A percentile compares a stretch with the other conserved stretches of the same genome.
Conservation (phyloP, 2,329 filamentous ascomycete species). For the Chalara sp. region DNA sequence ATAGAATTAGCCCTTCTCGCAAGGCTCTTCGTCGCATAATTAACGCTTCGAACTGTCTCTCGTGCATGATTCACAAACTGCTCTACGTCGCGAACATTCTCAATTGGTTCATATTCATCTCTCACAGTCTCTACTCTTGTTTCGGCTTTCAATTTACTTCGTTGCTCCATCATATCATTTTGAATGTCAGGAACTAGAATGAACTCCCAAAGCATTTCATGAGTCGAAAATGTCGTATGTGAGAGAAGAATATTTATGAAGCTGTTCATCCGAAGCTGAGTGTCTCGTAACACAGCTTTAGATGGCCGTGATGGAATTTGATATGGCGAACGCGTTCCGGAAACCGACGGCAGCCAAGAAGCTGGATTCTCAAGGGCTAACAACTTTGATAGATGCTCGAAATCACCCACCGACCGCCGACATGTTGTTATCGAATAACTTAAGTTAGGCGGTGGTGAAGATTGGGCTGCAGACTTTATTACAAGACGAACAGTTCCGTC, state of each 20-base stretch:
- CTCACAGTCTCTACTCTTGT: slow-evolving; percentile 74
- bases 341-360: slow-evolving; percentile 82
- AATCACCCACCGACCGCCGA: slow-evolving; percentile 78
- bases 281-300: slow-evolving; percentile 76
- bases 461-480: slow-evolving; percentile 74
- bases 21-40: slow-evolving; percentile 74
- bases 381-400: slow-evolving; percentile 81
- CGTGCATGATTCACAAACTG: slow-evolving; percentile 87
- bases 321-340: slow-evolving; percentile 77
- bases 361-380: slow-evolving; percentile 86
- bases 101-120: slow-evolving; percentile 82
- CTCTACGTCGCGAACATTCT: slow-evolving; percentile 81
- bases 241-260: slow-evolving; percentile 81
- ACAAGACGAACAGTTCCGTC: slow-evolving; percentile 90
- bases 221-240: slow-evolving; percentile 89
- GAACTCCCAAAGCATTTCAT: slow-evolving; percentile 99
- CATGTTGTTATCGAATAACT: slow-evolving; percentile 94
- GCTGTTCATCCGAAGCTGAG: slow-evolving; percentile 78
- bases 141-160: slow-evolving; percentile 81
- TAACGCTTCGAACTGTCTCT: slow-evolving; percentile 81
- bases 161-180: slow-evolving; percentile 80
- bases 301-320: slow-evolving; percentile 91
- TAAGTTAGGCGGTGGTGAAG: slow-evolving; percentile 60
- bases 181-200: slow-evolving; percentile 94
- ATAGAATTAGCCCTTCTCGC: slow-evolving; percentile 73